Evolutionary conservation across 176 grass and related monocot species (phyloP), one percentile per base, ranked within the genome.

Genomic region (Typha latifolia): DNA sequence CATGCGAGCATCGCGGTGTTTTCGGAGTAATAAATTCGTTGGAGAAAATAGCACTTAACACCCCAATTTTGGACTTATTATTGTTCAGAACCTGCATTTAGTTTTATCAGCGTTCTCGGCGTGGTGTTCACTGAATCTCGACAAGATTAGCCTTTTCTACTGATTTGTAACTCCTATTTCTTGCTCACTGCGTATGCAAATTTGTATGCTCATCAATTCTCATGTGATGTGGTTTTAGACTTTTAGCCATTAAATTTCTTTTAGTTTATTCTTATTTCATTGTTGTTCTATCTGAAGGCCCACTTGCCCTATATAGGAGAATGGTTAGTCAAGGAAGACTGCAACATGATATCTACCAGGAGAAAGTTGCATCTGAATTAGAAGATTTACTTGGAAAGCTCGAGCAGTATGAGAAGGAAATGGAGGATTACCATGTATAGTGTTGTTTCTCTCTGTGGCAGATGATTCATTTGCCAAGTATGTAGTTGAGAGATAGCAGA

Each of bases 361-460:
- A 97, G 65, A 89, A 71, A 4, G 88, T 91, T 52, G 93, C 93
- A 21, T 80, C 76, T 27, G 75, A 91, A 63, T 65, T 97, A 14
- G 77, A 91, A 37, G 78, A 55, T 48, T 78, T 97, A 72, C 80
- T 96, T 23, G 74, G 20, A 12, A 82, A 75, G 51, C 88, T 96
- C 49, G 50, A 85, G 43, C 76, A 63, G n/a, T 91, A 96, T 23
- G 88, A 91, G 77, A 89, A 79, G 80, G 80, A 91, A 55, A 96
- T 96, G 93, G 88, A 96, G 74, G 88, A 91, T 73, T 96, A 96
- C 81, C 88, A 96, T 89, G 93, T 97, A 80, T 80, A 51, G 56
- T 61, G 14, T 12, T 19, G 20, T 22, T 22, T 15, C 43, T 48
- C 52, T 26, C 4, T 48, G 11, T 64, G 49, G 14, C 12, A 48